Evolutionary conservation across 306 rosid species (phyloP), one percentile per base, ranked within the genome.

Genomic region (Quercus rubra): DNA sequence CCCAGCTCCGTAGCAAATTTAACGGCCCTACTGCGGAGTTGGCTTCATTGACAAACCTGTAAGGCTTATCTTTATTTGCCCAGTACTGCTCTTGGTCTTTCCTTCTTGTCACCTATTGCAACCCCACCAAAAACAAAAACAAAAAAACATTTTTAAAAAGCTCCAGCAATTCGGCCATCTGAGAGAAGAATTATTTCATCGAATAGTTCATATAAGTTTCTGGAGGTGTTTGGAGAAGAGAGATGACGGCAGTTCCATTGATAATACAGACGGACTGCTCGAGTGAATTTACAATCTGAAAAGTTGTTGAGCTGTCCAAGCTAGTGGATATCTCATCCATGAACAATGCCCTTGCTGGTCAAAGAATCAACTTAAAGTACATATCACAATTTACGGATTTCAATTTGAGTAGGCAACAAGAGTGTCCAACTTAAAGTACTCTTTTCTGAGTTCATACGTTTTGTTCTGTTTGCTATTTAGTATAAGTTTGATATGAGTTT

Each of bases 301-400:
- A 94, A 27, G 98, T 90, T 21, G 98, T 94, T 1, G 98, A 94
- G 81, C 95, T 94, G 81, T 94, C 97, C 85, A 94, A 88, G 77
- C 98, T 93, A 46, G 92, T 94, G 56, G 98, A 92, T 83, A 94
- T 94, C 83, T 92, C 97, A 74, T 94, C 98, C 98, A 94, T 94
- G 86, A 94, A 91, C 70, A 94, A 88, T 30, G 97, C 95, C 80
- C 88, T 86, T 76, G 91, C 88, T 5, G 97, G 97, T 85, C 98
- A 35, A 35, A 35, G 9, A 35, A 35, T 35, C 43, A 55, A 75
- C n/a, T 35, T 59, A 54, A 71, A 35, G 20, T 28, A 55, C 35
- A 5, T 25, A 21, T 62, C 1, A 27, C n/a, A 13, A 25, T 62
- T 27, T 62, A 18, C 2, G 38, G 28, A 33, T 62, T 27, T 62